Evolutionary conservation across 306 rosid species (phyloP).

Genomic region (Lathyrus tuberosus): DNA sequence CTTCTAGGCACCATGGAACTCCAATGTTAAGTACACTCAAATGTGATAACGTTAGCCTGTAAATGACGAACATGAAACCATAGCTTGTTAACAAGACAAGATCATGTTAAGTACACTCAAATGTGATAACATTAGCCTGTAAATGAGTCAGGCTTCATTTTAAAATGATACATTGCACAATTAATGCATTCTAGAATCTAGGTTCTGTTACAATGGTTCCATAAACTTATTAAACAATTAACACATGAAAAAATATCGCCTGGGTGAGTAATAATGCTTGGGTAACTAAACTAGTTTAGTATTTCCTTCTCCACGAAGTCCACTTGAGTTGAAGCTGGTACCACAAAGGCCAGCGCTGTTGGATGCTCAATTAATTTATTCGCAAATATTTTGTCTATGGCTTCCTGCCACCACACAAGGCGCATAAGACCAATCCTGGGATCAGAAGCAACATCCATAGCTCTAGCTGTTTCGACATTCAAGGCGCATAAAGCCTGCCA

Average conservation of each 20-base stretch:
- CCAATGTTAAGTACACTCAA: no score
- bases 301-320: slow-evolving; percentile 80
- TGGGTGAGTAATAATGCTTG: neutral
- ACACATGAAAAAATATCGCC: neutral
- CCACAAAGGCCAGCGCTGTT: slow-evolving; percentile 82
- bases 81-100: no score
- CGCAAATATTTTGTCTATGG: slow-evolving; percentile 73
- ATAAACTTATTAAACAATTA: slow-evolving; percentile 16
- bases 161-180: slow-evolving; percentile 6
- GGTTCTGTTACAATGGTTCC: neutral
- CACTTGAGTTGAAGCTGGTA: slow-evolving; percentile 79
- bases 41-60: no score
- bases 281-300: slow-evolving; percentile 43
- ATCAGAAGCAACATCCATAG: slow-evolving; percentile 86
- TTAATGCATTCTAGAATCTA: neutral
- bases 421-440: slow-evolving; percentile 73
- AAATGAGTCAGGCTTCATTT: neutral
- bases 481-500: no score
- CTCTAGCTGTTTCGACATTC: slow-evolving; percentile 79
- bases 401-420: slow-evolving; percentile 91
- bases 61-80: no score
- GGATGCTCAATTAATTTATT: slow-evolving; percentile 76
- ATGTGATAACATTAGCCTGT: neutral
- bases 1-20: neutral
- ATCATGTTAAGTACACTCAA: no score